phyloP scores from a whole-genome alignment of 768 basidiomycete genomes.

The Strobilomyces echinocephalus region DNA sequence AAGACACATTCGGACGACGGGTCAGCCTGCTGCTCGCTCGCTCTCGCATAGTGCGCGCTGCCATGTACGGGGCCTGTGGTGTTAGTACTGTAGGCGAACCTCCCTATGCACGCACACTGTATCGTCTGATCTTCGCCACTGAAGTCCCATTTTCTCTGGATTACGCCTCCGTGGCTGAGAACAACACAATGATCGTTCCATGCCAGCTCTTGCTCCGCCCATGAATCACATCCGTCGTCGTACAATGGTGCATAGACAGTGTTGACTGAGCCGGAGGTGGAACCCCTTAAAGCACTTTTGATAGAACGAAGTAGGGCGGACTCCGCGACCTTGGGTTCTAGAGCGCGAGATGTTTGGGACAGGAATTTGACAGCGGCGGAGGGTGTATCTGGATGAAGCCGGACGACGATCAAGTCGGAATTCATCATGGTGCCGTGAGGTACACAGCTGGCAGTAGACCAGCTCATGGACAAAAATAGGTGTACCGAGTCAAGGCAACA shows the following conservation, averaged over 20 bases:
- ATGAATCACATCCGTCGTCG: slow-evolving; percentile 35
- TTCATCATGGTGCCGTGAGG: slow-evolving; percentile 11
- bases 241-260: slow-evolving; percentile 41
- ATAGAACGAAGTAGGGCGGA: slow-evolving; percentile 53
- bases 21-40: slow-evolving; percentile 14
- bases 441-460: too few species aligned
- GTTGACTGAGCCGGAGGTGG: slow-evolving; percentile 39
- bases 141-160: slow-evolving; percentile 72
- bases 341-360: slow-evolving; percentile 19
- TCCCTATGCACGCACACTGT: slow-evolving; percentile 77
- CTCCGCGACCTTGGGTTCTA: slow-evolving; percentile 13
- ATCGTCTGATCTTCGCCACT: slow-evolving; percentile 65
- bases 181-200: slow-evolving; percentile 67
- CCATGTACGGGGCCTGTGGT: slow-evolving; percentile 22
- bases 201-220: slow-evolving; percentile 58
- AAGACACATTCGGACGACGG: slow-evolving; percentile 30
- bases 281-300: slow-evolving; percentile 54
- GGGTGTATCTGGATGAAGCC: slow-evolving; percentile 38
- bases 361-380: slow-evolving; percentile 45
- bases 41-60: slow-evolving; percentile 28
- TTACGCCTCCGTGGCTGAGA: slow-evolving; percentile 61
- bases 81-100: slow-evolving; percentile 51
- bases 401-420: slow-evolving; percentile 27
- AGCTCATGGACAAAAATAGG: neutral
- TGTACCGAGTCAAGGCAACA: neutral